Evolutionary conservation across 352 stramenopile species (phyloP).

Genomic region (Phytophthora litchii): DNA sequence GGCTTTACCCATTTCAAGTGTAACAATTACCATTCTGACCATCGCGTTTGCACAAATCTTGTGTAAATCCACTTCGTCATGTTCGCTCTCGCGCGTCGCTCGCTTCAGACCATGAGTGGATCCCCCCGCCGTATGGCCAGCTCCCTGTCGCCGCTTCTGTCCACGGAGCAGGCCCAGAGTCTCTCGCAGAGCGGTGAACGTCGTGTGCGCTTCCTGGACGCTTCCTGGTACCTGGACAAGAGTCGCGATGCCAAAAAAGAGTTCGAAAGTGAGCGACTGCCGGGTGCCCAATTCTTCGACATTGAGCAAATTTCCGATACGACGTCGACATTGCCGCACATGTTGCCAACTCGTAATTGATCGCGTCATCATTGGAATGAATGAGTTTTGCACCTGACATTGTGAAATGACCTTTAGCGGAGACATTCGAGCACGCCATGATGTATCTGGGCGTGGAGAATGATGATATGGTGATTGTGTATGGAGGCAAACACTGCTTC

Average conservation of each 20-base stretch:
- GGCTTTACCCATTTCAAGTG: no score
- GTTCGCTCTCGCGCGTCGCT: constrained; percentile 7
- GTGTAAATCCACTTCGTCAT: constrained; percentile 10
- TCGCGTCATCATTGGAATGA: not conserved
- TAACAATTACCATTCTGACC: no score
- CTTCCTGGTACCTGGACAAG: constrained; percentile 86
- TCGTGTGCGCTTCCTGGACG: constrained; percentile 73
- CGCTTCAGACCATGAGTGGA: constrained; percentile 17
- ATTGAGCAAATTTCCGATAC: constrained; percentile 88
- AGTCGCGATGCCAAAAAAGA: constrained; percentile 65
- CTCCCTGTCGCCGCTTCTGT: constrained; percentile 52
- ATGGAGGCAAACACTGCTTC: constrained; percentile 83
- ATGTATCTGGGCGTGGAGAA: constrained; percentile 70
- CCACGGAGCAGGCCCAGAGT: constrained; percentile 53
- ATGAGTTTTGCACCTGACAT: no score
- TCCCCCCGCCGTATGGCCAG: constrained; percentile 14
- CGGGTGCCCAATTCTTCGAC: constrained; percentile 91
- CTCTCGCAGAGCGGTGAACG: constrained; percentile 33
- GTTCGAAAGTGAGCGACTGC: constrained; percentile 69
- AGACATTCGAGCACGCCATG: constrained; percentile 75
- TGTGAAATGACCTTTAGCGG: constrained; percentile 33
- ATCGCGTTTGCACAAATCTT: no score
- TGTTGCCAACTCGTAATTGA: constrained; percentile 63
- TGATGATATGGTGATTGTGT: constrained; percentile 78
- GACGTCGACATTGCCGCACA: constrained; percentile 80